Conservation (phyloP, 2,329 filamentous ascomycete genomes). For the Cladosporium sp. region DNA sequence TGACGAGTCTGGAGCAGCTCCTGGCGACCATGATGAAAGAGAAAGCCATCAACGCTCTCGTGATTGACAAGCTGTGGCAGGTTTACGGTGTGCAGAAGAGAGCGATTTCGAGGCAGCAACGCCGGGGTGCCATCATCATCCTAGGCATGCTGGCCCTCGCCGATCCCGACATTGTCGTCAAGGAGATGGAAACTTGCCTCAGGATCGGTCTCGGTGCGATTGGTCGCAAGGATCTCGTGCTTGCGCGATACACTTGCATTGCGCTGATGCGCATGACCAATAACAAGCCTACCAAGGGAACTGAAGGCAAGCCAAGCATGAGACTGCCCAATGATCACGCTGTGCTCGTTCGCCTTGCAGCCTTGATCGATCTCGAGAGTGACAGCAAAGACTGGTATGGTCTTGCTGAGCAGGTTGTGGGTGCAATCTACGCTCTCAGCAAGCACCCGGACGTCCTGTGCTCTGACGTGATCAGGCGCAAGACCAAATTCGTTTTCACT, state of each 20-base stretch:
- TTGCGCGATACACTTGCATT: conserved; percentile 94
- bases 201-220: conserved; percentile 78
- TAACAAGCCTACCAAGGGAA: conserved; percentile 69
- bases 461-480: conserved; percentile 80
- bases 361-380: conserved; percentile 77
- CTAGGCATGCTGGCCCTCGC: conserved; percentile 94
- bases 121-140: conserved; percentile 90
- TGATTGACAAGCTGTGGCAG: conserved; percentile 91
- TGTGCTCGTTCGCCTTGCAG: conserved; percentile 70
- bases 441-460: conserved; percentile 92
- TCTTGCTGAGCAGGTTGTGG: conserved; percentile 91
- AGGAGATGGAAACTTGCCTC: conserved; percentile 91
- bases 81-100: conserved; percentile 92
- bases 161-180: conserved; percentile 84
- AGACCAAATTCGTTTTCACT: conserved; percentile 73
- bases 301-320: conserved; percentile 56
- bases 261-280: conserved; percentile 88
- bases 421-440: conserved; percentile 87
- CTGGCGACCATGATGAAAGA: conserved; percentile 97
- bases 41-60: conserved; percentile 75
- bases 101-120: conserved; percentile 85
- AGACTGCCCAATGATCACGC: conserved; percentile 89
- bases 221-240: conserved; percentile 73
- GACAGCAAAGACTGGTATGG: conserved; percentile 92
- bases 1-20: conserved; percentile 91